Base-by-base conservation (phyloP, 1,139 yeast genomes). In the Hyphopichia khmerensis region DNA sequence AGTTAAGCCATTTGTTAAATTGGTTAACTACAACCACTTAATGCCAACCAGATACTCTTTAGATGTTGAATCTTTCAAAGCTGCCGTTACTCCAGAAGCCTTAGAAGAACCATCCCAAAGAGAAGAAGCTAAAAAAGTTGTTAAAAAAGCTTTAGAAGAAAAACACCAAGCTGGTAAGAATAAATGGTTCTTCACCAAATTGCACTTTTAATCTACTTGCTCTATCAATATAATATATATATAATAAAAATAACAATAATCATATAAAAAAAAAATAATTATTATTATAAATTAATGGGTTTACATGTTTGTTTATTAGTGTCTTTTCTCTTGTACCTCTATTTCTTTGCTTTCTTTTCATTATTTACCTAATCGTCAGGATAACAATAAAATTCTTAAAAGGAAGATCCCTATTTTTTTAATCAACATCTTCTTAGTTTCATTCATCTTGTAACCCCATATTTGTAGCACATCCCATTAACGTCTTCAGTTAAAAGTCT, bases 1-100 rank as follows among this genome's bases (percentile, higher is more conserved):
- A 82, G 91, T 95, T 71, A 95, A 95, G 93, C 98, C 99, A 67
- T 95, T 95, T 77, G 90, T 95, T 80, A 95, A 93, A 84, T 91
- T 88, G 70, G 84, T 95, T 74, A 95, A 95, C 97, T 95, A 91
- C 96, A 91, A 90, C 93, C 99, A 95, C 79, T 82, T 95, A 76
- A 86, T 95, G 95, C 99, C 99, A 81, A 95, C 99, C 69, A 93
- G 99, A 84, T 95, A 95, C 88, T 84, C 96, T 51, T 84, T 95
- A 68, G 98, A 93, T 72, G 95, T 93, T 65, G 98, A 93, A 74
- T 78, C 91, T 60, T 85, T 95, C 84, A 93, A 93, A 84, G 69
- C 87, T 64, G 87, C 83, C 66, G 89, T 95, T 67, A 79, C 96
- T 60, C 79, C 95, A 61, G 98, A 91, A 75, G 82, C 98, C 66